Percentiles rank a stretch among this genome's conserved stretches.
Evolutionary conservation across 2,329 filamentous ascomycete genomes (phyloP).

Genomic region (Colletotrichum magnum): DNA sequence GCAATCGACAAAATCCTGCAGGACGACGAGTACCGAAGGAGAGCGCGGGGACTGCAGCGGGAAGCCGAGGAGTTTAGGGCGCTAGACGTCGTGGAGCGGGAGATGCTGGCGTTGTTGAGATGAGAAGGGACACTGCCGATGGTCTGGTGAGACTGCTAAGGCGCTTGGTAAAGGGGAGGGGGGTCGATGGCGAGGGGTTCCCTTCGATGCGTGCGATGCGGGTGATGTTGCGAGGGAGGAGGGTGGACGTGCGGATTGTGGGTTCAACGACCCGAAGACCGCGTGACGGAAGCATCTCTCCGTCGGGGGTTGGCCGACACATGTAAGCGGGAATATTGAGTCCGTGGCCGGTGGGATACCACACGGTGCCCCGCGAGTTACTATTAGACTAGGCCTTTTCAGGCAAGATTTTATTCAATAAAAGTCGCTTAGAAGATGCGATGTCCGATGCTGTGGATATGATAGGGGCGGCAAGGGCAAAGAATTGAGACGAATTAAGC

Average conservation of each 20-base stretch:
- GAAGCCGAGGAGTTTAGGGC: not conserved
- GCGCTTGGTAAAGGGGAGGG: not conserved
- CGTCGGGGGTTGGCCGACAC: slow-evolving; percentile 26
- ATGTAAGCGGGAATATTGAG: not conserved
- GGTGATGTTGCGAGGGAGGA: slow-evolving; percentile 15
- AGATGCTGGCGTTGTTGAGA: slow-evolving; percentile 18
- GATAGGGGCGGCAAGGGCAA: slow-evolving; percentile 18
- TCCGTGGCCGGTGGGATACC: slow-evolving; percentile 1
- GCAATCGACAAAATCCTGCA: slow-evolving; percentile 50
- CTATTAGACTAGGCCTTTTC: not conserved
- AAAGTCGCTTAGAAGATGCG: slow-evolving; percentile 28
- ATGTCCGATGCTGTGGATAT: slow-evolving; percentile 12
- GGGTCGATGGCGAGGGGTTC: not conserved
- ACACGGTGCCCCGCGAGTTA: not conserved
- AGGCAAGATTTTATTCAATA: not conserved
- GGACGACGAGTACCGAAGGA: slow-evolving; percentile 47
- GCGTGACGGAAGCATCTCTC: not conserved
- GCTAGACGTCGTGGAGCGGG: slow-evolving; percentile 4
- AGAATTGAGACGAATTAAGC: slow-evolving; percentile 21
- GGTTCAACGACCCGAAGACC: not conserved
- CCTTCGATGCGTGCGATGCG: not conserved
- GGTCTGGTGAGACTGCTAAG: slow-evolving; percentile 1
- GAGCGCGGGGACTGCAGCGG: slow-evolving; percentile 45
- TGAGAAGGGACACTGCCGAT: not conserved
- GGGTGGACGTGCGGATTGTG: slow-evolving; percentile 11